Conservation (phyloP, 345 rosid species). For the Pugionium dolabratum region DNA sequence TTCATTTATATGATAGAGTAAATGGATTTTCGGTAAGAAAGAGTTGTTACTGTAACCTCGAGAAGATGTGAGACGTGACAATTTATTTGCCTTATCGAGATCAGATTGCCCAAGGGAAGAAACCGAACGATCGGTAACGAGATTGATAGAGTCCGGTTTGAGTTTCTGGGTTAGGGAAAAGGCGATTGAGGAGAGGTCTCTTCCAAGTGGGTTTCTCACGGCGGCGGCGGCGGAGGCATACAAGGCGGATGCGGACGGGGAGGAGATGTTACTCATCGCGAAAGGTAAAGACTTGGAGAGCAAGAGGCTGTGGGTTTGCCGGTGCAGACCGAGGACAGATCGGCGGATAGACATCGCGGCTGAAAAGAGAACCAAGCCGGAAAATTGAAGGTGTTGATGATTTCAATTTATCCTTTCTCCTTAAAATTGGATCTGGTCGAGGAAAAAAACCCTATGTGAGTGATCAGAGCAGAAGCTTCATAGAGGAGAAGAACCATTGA, state of each 20-base stretch:
- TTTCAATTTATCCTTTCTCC: not conserved
- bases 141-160: slow-evolving; percentile 6
- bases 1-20: slow-evolving; percentile 28
- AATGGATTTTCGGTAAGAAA: slow-evolving; percentile 25
- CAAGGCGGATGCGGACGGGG: not conserved
- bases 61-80: slow-evolving; percentile 14
- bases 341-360: slow-evolving; percentile 39
- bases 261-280: slow-evolving; percentile 24
- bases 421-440: slow-evolving; percentile 26
- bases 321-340: slow-evolving; percentile 33
- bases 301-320: slow-evolving; percentile 24
- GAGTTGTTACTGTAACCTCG: slow-evolving; percentile 35
- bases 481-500: not conserved
- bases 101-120: slow-evolving; percentile 14
- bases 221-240: not conserved
- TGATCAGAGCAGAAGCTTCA: not conserved
- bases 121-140: slow-evolving; percentile 17
- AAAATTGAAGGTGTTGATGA: not conserved
- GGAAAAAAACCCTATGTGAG: not conserved
- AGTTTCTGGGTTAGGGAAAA: slow-evolving; percentile 33
- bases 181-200: slow-evolving; percentile 34
- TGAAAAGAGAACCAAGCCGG: slow-evolving; percentile 8
- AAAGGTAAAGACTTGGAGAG: slow-evolving; percentile 24
- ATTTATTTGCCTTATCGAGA: not conserved
- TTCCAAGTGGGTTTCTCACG: slow-evolving; percentile 16